Conservation (phyloP, 768 basidiomycete species). For the Dacryopinax primogenitus region DNA sequence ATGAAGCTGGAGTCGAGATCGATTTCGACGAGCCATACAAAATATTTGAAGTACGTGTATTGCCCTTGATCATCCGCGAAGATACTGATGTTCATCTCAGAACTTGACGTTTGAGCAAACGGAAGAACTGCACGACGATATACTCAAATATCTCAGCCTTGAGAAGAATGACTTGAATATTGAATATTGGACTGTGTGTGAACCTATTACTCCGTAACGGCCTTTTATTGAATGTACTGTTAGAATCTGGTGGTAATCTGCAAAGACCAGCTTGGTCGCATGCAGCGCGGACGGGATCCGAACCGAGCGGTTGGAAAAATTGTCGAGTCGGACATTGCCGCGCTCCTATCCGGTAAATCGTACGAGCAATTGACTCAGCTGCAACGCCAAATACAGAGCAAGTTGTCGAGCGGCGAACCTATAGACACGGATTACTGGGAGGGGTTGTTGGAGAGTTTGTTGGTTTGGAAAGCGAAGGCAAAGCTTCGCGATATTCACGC, state of each 20-base stretch:
- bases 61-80: background rate
- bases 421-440: slow-evolving; percentile 99
- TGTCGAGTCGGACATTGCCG: slow-evolving; percentile 74
- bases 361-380: slow-evolving; percentile 71
- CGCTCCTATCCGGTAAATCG: slow-evolving; percentile 70
- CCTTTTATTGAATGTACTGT: background rate
- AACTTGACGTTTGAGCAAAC: slow-evolving; percentile 78
- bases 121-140: slow-evolving; percentile 87
- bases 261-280: slow-evolving; percentile 71
- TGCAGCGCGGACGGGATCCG: slow-evolving; percentile 45
- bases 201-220: slow-evolving; percentile 18
- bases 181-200: slow-evolving; percentile 88
- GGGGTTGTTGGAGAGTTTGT: slow-evolving; percentile 70
- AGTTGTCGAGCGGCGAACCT: slow-evolving; percentile 82
- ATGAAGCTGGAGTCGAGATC: slow-evolving; percentile 86
- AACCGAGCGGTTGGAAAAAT: slow-evolving; percentile 42
- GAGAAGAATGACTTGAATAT: slow-evolving; percentile 76
- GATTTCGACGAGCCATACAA: slow-evolving; percentile 98
- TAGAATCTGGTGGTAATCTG: slow-evolving; percentile 98
- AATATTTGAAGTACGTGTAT: slow-evolving; percentile 70
- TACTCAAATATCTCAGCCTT: slow-evolving; percentile 76
- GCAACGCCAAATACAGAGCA: slow-evolving; percentile 76
- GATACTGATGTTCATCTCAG: slow-evolving; percentile 30
- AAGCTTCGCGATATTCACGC: slow-evolving; percentile 88
- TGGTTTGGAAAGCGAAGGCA: slow-evolving; percentile 97